A percentile compares a stretch with the other conserved stretches of the same genome.
phyloP scores from a whole-genome alignment of 2,329 filamentous ascomycete genomes.

The Cladophialophora psammophila region DNA sequence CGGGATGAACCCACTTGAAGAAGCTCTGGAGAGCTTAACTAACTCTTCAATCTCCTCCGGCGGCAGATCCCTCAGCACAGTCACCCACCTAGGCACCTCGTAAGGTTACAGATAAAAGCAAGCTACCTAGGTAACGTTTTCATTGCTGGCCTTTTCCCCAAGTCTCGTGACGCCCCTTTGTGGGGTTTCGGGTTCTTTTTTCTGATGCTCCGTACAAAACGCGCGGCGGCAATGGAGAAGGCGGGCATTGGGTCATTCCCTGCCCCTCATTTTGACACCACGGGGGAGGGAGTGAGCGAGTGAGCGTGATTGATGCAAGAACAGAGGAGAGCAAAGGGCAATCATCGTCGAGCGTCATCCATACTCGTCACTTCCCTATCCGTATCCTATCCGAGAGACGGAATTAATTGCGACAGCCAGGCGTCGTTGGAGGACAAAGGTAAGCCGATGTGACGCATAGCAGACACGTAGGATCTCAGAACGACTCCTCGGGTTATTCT shows the following conservation, averaged over 20 bases:
- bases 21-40: background rate
- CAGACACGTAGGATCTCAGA: background rate
- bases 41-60: background rate
- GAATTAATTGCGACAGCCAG: conserved; percentile 1
- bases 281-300: background rate
- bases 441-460: conserved; percentile 1
- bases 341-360: background rate
- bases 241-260: background rate
- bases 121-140: no score
- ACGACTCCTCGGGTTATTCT: background rate
- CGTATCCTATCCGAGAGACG: conserved; percentile 1
- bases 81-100: no score
- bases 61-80: no score
- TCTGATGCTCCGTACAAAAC: background rate
- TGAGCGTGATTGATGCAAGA: background rate
- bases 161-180: conserved; percentile 8
- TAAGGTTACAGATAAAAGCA: no score
- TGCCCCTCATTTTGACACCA: background rate
- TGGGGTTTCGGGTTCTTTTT: background rate
- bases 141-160: background rate
- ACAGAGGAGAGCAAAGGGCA: background rate
- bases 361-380: background rate
- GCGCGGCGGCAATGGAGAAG: background rate
- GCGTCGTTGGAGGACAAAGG: background rate
- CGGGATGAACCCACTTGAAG: background rate